Conservation (phyloP, 768 basidiomycete species). For the Macrolepiota dolichaula region DNA sequence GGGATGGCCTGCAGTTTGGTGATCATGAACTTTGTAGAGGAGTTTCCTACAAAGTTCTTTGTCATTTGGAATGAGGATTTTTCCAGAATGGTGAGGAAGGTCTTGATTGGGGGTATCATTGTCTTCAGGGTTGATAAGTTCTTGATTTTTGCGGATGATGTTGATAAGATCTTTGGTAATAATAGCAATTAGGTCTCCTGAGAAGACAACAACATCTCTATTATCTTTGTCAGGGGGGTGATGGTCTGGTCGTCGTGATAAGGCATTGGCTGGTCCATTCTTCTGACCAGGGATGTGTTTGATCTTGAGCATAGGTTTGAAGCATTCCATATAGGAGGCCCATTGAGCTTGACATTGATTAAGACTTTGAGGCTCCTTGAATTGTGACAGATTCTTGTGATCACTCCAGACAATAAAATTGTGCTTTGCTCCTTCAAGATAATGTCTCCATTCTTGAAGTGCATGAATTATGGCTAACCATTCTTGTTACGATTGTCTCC, state of each 20-base stretch:
- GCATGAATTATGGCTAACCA: conserved; percentile 38
- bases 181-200: not conserved
- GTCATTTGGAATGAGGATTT: conserved; percentile 6
- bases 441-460: conserved; percentile 27
- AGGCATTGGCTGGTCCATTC: not conserved
- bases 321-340: not conserved
- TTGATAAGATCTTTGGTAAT: not conserved
- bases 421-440: conserved; percentile 17
- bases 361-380: conserved; percentile 27
- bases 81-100: not conserved
- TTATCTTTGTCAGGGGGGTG: not conserved
- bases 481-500: no score
- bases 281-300: not conserved
- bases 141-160: not conserved
- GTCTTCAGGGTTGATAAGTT: not conserved
- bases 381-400: conserved; percentile 41
- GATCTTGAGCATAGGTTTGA: not conserved
- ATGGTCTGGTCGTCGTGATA: not conserved
- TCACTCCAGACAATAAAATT: conserved; percentile 28
- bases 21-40: conserved; percentile 3
- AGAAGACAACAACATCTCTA: not conserved
- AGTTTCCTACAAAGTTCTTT: not conserved
- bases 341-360: conserved; percentile 11
- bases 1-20: conserved; percentile 13
- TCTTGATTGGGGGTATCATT: not conserved